Evolutionary conservation across 176 grass and related monocot genomes (phyloP).

Genomic region (Triticum aestivum): IWGSC_CS_RefSeq_v2.1 NC_057812.1:466156446-466156945

Average conservation of each 20-base stretch:
- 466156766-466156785: conserved; percentile 64
- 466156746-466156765: conserved; percentile 59
- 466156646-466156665: conserved; percentile 20
- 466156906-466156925: not conserved
- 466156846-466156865: conserved; percentile 43
- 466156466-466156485: conserved; percentile 58
- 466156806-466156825: conserved; percentile 71
- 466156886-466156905: conserved; percentile 28
- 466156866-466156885: conserved; percentile 59
- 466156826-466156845: conserved; percentile 58
- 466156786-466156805: conserved; percentile 56
- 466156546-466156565: conserved; percentile 52
- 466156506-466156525: conserved; percentile 61
- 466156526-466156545: conserved; percentile 53
- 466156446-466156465: conserved; percentile 66
- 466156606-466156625: conserved; percentile 55
- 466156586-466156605: conserved; percentile 29
- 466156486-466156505: conserved; percentile 47
- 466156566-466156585: conserved; percentile 45
- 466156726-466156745: conserved; percentile 37
- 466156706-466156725: conserved; percentile 50
- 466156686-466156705: conserved; percentile 65
- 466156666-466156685: conserved; percentile 16
- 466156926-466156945: not conserved
- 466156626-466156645: conserved; percentile 64